A percentile compares a stretch with the other conserved stretches of the same genome.
phyloP scores from a whole-genome alignment of 2,329 filamentous ascomycete species.

The Colletotrichum salicis region DNA sequence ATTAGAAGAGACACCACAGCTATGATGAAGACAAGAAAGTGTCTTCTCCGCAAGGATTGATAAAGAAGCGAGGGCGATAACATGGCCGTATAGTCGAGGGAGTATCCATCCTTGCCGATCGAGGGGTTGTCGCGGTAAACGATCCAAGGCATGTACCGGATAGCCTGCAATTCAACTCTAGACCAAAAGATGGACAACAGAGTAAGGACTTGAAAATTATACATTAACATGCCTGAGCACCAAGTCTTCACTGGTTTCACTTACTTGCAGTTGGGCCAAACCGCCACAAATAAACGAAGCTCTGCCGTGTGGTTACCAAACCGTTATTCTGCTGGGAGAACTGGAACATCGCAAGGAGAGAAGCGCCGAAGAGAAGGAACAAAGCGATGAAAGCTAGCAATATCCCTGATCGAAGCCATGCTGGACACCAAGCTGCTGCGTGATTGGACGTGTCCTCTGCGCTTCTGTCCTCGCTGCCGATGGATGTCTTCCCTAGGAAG shows the following conservation, averaged over 20 bases:
- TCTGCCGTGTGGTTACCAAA: not conserved
- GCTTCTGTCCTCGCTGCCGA: too few relatives aligned
- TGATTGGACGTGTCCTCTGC: too few relatives aligned
- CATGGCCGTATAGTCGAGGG: slow-evolving; percentile 24
- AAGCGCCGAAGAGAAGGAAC: not conserved
- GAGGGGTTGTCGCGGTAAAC: not conserved
- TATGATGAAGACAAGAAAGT: slow-evolving; percentile 9
- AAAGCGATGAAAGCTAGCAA: not conserved
- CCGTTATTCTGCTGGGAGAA: slow-evolving; percentile 8
- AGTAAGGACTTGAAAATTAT: slow-evolving; percentile 1
- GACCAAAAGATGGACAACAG: slow-evolving; percentile 14
- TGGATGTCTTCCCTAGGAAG: too few relatives aligned
- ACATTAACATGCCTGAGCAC: too few relatives aligned
- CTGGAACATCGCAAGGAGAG: slow-evolving; percentile 1
- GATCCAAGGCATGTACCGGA: slow-evolving; percentile 28
- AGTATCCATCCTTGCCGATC: not conserved
- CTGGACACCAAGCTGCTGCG: not conserved
- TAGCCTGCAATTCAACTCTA: slow-evolving; percentile 16
- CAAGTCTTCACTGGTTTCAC: not conserved
- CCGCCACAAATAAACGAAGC: slow-evolving; percentile 17
- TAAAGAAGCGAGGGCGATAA: slow-evolving; percentile 17
- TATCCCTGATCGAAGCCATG: not conserved
- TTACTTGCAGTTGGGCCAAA: slow-evolving; percentile 21
- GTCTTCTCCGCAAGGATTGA: slow-evolving; percentile 4
- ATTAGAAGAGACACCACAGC: not conserved